Conservation (phyloP, 352 stramenopile species). For the Phytophthora melonis region DNA sequence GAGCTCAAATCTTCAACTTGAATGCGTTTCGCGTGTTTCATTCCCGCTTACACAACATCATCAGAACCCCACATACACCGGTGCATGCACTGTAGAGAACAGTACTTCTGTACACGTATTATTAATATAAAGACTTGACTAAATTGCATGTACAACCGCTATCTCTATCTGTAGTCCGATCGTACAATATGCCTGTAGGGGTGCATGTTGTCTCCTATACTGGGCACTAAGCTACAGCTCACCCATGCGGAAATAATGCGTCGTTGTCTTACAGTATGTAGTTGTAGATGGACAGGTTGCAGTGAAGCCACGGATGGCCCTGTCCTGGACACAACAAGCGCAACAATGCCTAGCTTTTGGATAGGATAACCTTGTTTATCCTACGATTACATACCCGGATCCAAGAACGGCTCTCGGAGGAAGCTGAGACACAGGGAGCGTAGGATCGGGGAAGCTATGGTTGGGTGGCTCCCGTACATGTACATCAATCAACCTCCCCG, state of each 20-base stretch:
- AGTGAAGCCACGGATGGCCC: background rate
- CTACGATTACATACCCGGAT: slow-evolving; percentile 3
- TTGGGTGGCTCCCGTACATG: slow-evolving; percentile 14
- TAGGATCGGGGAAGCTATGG: slow-evolving; percentile 24
- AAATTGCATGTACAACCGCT: background rate
- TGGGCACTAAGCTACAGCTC: too few relatives aligned
- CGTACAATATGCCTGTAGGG: background rate
- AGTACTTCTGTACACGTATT: background rate
- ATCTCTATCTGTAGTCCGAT: too few relatives aligned
- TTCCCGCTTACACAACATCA: background rate
- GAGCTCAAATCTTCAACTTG: background rate
- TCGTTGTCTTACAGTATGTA: background rate
- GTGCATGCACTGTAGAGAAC: background rate
- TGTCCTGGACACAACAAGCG: background rate
- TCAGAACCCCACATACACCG: too few relatives aligned
- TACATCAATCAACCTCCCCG: background rate
- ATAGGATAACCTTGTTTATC: background rate
- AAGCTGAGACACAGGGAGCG: slow-evolving; percentile 24
- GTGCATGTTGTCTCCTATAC: background rate
- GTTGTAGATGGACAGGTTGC: background rate
- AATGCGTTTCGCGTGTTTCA: background rate
- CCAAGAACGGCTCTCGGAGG: slow-evolving; percentile 9
- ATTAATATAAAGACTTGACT: too few relatives aligned
- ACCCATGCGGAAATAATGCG: too few relatives aligned
- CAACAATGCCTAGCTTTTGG: background rate